Base-by-base conservation (phyloP, 441 rosid species). In the Jatropha podagrica region DNA sequence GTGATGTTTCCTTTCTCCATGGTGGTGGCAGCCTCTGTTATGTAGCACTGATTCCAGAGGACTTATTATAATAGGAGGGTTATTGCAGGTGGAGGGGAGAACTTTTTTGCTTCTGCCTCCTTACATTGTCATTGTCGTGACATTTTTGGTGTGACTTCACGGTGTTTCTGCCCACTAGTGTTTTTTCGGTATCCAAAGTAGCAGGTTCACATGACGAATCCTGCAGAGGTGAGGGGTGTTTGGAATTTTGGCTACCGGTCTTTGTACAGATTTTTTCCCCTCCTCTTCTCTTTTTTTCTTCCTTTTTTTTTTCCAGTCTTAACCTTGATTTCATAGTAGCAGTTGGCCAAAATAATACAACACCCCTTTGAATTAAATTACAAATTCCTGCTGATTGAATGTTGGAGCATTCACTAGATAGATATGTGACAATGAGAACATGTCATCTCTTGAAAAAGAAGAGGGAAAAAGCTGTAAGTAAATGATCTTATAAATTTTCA, bases 391-490 rank as follows among this genome's bases (percentile, higher is more conserved):
- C 80, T 74, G 74, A 75, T 81, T 74, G 77, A 74, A 73, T 64
- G 69, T 62, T 69, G 77, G 74, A 79, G 77, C 82, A 64, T 65
- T 77, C 72, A 23, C 72, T 78, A 76, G 86, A 61, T 76, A 78
- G 74, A 73, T 23, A 12, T 78, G 85, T 75, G 77, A 69, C 74
- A 65, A 76, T 38, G 72, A 48, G 76, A 77, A 62, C 15, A 40
- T 52, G 23, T 63, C 42, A 60, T 78, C 75, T 59, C 61, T 65
- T 62, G 80, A 72, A 77, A 71, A 49, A 68, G 76, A 60, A 69
- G 70, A 71, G 71, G 69, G 75, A 76, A 75, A 68, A 65, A 69
- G 54, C 76, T 90, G 94, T 88, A 90, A 90, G 81, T 90, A 89
- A 85, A 84, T 83, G 76, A 69, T 81, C 82, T 74, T 82, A 75